Base-by-base conservation (phyloP, 1,139 yeast species). In the Debaryomyces sp. region DNA sequence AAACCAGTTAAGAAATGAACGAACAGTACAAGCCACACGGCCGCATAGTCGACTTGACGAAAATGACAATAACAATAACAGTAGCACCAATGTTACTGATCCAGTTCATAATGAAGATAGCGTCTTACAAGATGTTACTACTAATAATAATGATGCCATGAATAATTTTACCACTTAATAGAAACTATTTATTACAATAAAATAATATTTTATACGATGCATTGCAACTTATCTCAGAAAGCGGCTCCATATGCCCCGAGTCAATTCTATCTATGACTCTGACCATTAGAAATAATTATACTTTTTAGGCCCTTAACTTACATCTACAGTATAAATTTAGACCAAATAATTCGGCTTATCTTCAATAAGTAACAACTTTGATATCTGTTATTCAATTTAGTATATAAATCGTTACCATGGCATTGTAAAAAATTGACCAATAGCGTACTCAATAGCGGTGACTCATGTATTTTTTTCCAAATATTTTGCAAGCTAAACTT, bases 1-100 rank as follows among this genome's bases (percentile, higher is more conserved):
- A 49, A 66, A 63, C 45, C 71, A 71, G 45, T 59, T 76, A 24
- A 53, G 80, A 36, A 56, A 49, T 30, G 60, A 52, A 32, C 33
- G 4, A 2, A 2, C 23, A 12, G 30, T 17, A 23, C 8, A 17
- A 4, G n/a, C n/a, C 10, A 35, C 15, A 12, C 38, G 15, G 9
- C 15, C 35, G 12, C 18, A 32, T 32, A 32, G 18, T 21, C 26
- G 13, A 15, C 23, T 9, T 17, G 38, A 35, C 13, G 8, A 10
- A 17, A 21, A 10, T n/a, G 38, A 21, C 15, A 22, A n/a, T n/a
- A n/a, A n/a, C n/a, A n/a, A 21, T n/a, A 18, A 21, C 26, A 12
- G 6, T 15, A 17, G 7, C 26, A 12, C 17, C 17, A 10, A 12
- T 35, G 21, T n/a, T 24, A 33, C 17, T n/a, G 29, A 38, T 8